Evolutionary conservation across 1,284 basidiomycete genomes (phyloP).

Genomic region (Phylloporus sp.): DNA sequence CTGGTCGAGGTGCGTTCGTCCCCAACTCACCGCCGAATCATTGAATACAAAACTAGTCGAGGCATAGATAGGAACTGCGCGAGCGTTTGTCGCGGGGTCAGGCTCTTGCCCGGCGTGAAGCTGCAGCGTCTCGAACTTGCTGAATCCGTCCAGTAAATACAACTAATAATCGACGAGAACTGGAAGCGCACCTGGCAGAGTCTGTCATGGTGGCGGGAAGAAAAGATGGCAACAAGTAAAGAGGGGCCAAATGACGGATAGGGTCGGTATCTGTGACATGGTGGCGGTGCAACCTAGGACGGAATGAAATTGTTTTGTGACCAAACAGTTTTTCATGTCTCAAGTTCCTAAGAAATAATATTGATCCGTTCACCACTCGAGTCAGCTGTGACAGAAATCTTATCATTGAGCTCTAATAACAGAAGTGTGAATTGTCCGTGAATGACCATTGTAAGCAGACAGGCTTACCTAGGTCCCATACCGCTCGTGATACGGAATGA

Average conservation of each 20-base stretch:
- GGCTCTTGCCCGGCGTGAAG: slow-evolving; percentile 10
- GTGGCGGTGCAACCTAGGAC: too few species aligned
- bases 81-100: slow-evolving; percentile 74
- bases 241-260: not conserved
- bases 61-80: slow-evolving; percentile 83
- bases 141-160: not conserved
- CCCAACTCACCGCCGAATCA: slow-evolving; percentile 46
- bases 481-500: too few species aligned
- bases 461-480: too few species aligned
- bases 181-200: slow-evolving; percentile 13
- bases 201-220: not conserved
- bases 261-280: not conserved
- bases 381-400: too few species aligned
- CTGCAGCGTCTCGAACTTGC: slow-evolving; percentile 12
- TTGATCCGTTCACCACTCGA: too few species aligned
- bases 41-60: slow-evolving; percentile 81
- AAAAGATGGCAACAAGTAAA: slow-evolving; percentile 12
- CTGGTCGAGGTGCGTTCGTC: too few species aligned
- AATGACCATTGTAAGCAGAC: too few species aligned
- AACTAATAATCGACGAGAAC: not conserved
- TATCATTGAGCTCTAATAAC: too few species aligned
- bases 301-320: too few species aligned
- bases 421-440: too few species aligned
- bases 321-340: too few species aligned
- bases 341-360: too few species aligned